Evolutionary conservation across 768 basidiomycete species (phyloP), one percentile per base, ranked within the genome.

Genomic region (Ramaria sp.): DNA sequence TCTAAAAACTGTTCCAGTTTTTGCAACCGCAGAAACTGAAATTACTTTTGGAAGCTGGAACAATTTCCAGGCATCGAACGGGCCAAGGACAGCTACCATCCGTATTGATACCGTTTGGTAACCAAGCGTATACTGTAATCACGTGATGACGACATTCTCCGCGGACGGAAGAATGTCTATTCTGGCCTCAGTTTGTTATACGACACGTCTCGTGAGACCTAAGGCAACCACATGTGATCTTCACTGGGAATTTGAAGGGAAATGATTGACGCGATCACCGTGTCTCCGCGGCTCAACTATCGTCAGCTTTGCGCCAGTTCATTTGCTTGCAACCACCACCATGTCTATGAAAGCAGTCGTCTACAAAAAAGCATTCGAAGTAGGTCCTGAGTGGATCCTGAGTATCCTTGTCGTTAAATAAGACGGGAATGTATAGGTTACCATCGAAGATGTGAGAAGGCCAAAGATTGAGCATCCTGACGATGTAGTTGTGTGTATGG

Each of bases 281-380:
- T 47, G 12, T 20, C 12, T 47, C 12, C n/a, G n/a, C n/a, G n/a
- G 27, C 19, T 47, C 46, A 30, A 3, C 46, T 5, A 4, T 17
- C 12, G 22, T 48, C 27, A 37, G 34, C 30, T 11, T 49, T 11
- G 27, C 17, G 10, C 19, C 47, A n/a, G n/a, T n/a, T n/a, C n/a
- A 17, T 24, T 24, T 48, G 17, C 43, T 7, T 6, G 17, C 17
- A 24, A 24, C 30, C 19, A 24, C 33, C 4, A 59, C 46, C 58
- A 78, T 80, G 78, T 74, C 75, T 54, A 60, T 60, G 60, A 60
- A 58, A 58, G 78, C 78, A 31, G 77, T 80, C n/a, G 78, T 80
- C 4, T 80, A 79, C 63, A 73, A 78, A 22, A 68, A 70, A 46
- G 73, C 78, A 4, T 80, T 76, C 68, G 67, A 52, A 31, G 59